Evolutionary conservation across 2,329 filamentous ascomycete species (phyloP).

Genomic region (Thermomyces lanuginosus): DNA sequence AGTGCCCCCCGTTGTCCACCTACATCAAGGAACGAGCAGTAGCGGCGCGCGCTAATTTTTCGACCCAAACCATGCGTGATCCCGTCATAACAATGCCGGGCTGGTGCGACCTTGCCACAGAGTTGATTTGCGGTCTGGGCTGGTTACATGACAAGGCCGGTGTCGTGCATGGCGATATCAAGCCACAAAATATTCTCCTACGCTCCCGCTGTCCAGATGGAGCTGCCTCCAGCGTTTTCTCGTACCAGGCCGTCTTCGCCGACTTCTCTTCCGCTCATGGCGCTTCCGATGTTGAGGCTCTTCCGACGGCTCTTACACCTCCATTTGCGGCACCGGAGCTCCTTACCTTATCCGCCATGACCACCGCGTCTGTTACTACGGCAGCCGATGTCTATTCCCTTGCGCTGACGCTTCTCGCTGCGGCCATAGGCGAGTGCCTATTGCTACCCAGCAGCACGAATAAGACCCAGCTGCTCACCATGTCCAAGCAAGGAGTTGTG

Average conservation of each 20-base stretch:
- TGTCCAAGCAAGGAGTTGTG: conserved; percentile 29
- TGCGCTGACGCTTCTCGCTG: conserved; percentile 29
- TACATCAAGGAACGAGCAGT: conserved; percentile 24
- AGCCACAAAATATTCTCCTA: conserved; percentile 18
- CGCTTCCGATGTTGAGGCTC: conserved; percentile 7
- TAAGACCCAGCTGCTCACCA: conserved; percentile 25
- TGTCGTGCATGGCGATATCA: conserved; percentile 28
- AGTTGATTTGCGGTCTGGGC: conserved; percentile 24
- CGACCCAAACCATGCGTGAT: conserved; percentile 30
- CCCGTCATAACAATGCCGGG: conserved; percentile 25
- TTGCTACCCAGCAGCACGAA: conserved; percentile 26
- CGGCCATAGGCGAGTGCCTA: conserved; percentile 29
- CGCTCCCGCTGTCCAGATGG: conserved; percentile 9
- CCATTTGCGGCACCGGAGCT: conserved; percentile 32
- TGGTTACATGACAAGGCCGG: conserved; percentile 28
- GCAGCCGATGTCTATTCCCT: conserved; percentile 32
- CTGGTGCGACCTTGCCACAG: conserved; percentile 26
- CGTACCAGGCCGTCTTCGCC: conserved; percentile 26
- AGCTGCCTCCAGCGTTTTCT: conserved; percentile 11
- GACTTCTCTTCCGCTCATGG: conserved; percentile 30
- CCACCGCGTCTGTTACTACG: conserved; percentile 18
- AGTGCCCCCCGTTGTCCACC: conserved; percentile 26
- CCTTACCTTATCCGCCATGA: conserved; percentile 20
- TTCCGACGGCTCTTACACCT: conserved; percentile 27
- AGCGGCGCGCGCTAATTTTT: conserved; percentile 14